These are phyloP conservation scores for Cladosporium sp. DNA, from an alignment of 2,329 filamentous ascomycete species.

Conservation along the genomic window DNA sequence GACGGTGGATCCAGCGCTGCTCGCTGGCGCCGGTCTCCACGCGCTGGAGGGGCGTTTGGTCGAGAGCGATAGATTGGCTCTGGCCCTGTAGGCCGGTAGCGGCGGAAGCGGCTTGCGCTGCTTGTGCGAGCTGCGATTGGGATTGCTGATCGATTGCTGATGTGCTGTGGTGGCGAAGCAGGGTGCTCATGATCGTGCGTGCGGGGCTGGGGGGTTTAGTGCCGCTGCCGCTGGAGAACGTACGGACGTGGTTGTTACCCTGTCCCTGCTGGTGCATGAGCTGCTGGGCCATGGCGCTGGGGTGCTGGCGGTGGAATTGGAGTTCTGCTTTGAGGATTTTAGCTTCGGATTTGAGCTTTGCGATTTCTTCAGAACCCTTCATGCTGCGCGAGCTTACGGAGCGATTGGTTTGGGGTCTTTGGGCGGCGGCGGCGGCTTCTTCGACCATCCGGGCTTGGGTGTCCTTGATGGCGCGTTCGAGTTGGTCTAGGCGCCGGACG, in stretches of 20 bases:
- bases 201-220: conserved; percentile 32
- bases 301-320: conserved; percentile 60
- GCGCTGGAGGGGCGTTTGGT: conserved; percentile 31
- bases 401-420: conserved; percentile 34
- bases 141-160: conserved; percentile 49
- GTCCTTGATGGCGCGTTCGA: conserved; percentile 77
- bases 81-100: conserved; percentile 31
- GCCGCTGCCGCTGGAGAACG: conserved; percentile 3
- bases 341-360: conserved; percentile 61
- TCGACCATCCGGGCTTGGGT: conserved; percentile 54
- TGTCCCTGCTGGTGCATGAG: conserved; percentile 31
- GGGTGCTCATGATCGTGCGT: conserved; percentile 48
- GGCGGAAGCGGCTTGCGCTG: conserved; percentile 12
- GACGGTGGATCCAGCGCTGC: conserved; percentile 78
- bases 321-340: conserved; percentile 62
- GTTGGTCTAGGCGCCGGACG: conserved; percentile 79
- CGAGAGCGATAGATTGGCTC: conserved; percentile 47
- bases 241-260: conserved; percentile 22
- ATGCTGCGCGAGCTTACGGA: conserved; percentile 40
- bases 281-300: conserved; percentile 36
- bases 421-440: conserved; percentile 37
- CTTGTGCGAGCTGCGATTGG: conserved; percentile 15
- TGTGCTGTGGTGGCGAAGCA: conserved; percentile 57
- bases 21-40: conserved; percentile 46
- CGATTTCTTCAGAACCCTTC: conserved; percentile 55